These are phyloP conservation scores for Curvularia verruculosa DNA, from an alignment of 2,329 filamentous ascomycete genomes.

Conservation along the genomic window DNA sequence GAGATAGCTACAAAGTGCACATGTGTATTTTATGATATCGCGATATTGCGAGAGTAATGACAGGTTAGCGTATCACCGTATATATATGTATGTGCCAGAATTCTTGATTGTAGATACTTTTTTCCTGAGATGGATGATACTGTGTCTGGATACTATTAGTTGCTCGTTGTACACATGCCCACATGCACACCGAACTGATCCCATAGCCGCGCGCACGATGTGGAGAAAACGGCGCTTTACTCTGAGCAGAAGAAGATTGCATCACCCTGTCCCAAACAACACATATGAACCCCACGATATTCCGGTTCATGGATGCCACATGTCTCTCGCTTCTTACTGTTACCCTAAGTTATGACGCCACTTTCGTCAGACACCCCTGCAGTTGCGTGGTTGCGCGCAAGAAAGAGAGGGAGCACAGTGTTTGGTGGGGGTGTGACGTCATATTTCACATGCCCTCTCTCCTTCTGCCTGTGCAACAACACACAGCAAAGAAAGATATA, in stretches of 20 bases:
- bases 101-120: neutral
- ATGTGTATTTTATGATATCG: neutral
- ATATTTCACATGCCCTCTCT: conserved; percentile 16
- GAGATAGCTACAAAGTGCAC: conserved; percentile 6
- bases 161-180: neutral
- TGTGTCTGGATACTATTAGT: neutral
- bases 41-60: neutral
- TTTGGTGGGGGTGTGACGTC: conserved; percentile 20
- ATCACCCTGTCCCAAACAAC: neutral
- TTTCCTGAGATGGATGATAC: neutral
- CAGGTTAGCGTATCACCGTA: neutral
- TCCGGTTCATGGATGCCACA: neutral
- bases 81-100: too few species aligned
- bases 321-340: neutral
- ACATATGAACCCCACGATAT: neutral
- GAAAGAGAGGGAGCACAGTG: conserved; percentile 3
- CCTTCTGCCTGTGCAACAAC: too few species aligned
- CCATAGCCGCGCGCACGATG: neutral
- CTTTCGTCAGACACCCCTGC: conserved; percentile 13
- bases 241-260: neutral
- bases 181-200: neutral
- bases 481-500: conserved; percentile 13
- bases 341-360: neutral
- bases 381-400: neutral
- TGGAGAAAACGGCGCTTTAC: neutral